Base-by-base conservation (phyloP, 192 early-diverging fungal species). In the Martensiomyces pterosporus region DNA sequence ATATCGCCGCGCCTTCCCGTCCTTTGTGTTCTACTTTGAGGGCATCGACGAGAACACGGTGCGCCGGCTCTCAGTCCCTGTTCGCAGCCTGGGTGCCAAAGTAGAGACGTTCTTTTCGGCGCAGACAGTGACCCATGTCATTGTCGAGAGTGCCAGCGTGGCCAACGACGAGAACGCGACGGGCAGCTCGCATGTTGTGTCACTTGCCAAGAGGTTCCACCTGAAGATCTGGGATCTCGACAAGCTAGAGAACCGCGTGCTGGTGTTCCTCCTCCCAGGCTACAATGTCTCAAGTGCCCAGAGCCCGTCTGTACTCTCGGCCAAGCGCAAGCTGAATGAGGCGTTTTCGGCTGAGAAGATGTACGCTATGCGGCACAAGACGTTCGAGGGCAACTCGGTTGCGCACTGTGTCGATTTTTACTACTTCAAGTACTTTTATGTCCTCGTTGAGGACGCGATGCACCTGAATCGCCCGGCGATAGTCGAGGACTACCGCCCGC, bases 11-110 rank as follows among this genome's bases (percentile, higher is more conserved):
- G 71, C 71, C 15, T 75, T 75, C 22, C 71, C 71, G 1, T 62
- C 54, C 29, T 75, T 75, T 59, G 71, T 75, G 21, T 75, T 75
- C 38, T 75, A 75, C 52, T 75, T 75, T 58, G 75, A 77, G 12
- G 67, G 75, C 34, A 40, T 77, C 22, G 65, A 67, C 57, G 60
- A 72, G n/a, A n/a, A 17, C 37, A 60, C 57, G 1, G 50, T 51
- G 12, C 67, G 57, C 39, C 55, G 60, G 14, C 59, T 76, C 26
- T 52, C 64, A 1, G 53, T 46, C 42, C 66, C 64, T 9, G 58
- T 76, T 27, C 60, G 57, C 17, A 48, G 36, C 16, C 40, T 69
- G 22, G 58, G 65, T 1, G 60, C 52, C 22, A 64, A 57, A 19
- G 50, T 71, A 23, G 75, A 77, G 64, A 63, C 67, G 13, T 77